Conservation (phyloP, 129 eudicot genomes). For the Flaveria brownii region DNA sequence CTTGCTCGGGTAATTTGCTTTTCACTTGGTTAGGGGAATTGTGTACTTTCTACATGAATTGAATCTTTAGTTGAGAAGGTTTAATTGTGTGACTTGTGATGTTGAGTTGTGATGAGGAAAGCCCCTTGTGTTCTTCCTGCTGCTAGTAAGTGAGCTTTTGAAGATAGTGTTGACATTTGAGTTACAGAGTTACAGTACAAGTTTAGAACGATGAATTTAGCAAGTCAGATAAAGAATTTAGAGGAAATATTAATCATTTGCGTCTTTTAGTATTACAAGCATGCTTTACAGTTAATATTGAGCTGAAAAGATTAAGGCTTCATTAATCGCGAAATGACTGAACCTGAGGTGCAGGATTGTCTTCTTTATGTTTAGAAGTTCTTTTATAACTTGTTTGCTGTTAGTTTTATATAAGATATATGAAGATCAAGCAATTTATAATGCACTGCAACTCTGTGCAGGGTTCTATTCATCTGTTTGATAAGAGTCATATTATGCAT, state of each 20-base stretch:
- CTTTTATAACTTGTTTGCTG: slow-evolving; percentile 11
- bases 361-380: slow-evolving; percentile 20
- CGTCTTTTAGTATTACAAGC: slow-evolving; percentile 9
- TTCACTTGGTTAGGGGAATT: slow-evolving; percentile 14
- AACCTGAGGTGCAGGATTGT: slow-evolving; percentile 26
- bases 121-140: slow-evolving; percentile 17
- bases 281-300: not conserved
- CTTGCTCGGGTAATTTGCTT: slow-evolving; percentile 79
- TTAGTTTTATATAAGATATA: not conserved
- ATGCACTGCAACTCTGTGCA: slow-evolving; percentile 9
- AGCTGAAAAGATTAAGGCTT: slow-evolving; percentile 26
- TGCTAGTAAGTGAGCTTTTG: not conserved
- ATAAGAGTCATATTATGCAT: slow-evolving; percentile 14
- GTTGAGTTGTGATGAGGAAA: slow-evolving; percentile 15
- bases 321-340: not conserved
- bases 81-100: slow-evolving; percentile 15
- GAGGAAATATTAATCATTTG: not conserved
- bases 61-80: not conserved
- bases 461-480: slow-evolving; percentile 6
- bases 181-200: not conserved
- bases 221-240: slow-evolving; percentile 7
- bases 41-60: not conserved
- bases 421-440: not conserved
- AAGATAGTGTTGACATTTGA: not conserved
- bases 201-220: slow-evolving; percentile 10